Conservation (phyloP, 2,329 filamentous ascomycete genomes). For the Nemania sp. region DNA sequence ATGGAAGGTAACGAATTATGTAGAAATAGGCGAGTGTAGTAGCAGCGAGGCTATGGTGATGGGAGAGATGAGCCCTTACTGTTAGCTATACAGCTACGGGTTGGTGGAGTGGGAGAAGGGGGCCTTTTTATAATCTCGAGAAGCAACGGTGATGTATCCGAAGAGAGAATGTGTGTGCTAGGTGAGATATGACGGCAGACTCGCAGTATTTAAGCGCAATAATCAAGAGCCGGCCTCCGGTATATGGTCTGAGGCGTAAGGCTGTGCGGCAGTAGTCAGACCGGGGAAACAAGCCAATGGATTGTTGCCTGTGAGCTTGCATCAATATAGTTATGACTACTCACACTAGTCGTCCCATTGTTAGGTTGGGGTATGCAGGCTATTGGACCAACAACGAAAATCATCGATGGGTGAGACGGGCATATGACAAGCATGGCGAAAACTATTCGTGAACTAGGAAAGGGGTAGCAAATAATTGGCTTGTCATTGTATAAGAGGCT, state of each 20-base stretch:
- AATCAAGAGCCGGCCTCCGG: no score
- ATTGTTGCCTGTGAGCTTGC: conserved; percentile 19
- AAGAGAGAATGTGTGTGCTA: no score
- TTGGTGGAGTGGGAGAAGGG: neutral
- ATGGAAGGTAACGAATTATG: neutral
- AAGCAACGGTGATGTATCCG: neutral
- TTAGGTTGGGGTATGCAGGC: no score
- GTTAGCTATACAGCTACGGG: neutral
- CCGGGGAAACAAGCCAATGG: neutral
- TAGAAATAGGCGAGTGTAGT: neutral
- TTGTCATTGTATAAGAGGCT: neutral
- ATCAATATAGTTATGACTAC: no score
- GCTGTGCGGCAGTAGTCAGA: neutral
- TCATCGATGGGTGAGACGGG: neutral
- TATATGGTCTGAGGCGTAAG: conserved; percentile 4
- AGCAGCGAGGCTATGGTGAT: conserved; percentile 1
- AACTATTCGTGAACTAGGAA: neutral
- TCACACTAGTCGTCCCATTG: neutral
- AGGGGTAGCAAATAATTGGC: neutral
- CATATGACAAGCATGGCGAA: conserved; percentile 26
- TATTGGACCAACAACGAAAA: neutral
- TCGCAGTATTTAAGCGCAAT: no score
- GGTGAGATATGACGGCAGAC: no score
- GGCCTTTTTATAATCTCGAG: conserved; percentile 27
- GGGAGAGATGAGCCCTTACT: neutral